phyloP scores from a whole-genome alignment of 73 alveolate species.

The Paraurostyla sp. region DNA sequence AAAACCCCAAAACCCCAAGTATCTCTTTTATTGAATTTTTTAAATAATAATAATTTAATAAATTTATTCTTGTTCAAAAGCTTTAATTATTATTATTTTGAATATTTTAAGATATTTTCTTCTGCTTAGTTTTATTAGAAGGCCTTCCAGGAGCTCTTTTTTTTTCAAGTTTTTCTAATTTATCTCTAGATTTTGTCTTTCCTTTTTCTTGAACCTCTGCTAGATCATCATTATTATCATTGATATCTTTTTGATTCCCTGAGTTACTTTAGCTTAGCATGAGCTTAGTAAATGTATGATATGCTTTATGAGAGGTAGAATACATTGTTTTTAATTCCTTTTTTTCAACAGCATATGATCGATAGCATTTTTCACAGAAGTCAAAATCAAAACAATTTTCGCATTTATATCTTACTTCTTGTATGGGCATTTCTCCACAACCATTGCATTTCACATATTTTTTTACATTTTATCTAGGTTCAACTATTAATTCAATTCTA shows the following conservation, averaged over 20 bases:
- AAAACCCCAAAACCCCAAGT: too few relatives aligned
- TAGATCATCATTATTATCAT: neutral
- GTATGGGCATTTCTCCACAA: constrained; percentile 64
- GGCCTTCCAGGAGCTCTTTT: neutral
- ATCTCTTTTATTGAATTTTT: too few relatives aligned
- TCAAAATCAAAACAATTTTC: constrained; percentile 68
- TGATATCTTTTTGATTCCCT: neutral
- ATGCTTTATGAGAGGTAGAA: constrained; percentile 67
- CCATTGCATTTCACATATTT: constrained; percentile 64
- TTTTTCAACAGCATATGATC: neutral
- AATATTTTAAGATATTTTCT: neutral
- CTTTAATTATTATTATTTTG: too few relatives aligned
- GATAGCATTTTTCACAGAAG: constrained; percentile 66
- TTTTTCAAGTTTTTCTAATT: neutral
- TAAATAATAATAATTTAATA: too few relatives aligned
- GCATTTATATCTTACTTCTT: constrained; percentile 61
- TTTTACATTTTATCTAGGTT: constrained; percentile 50
- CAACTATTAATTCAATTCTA: constrained; percentile 67
- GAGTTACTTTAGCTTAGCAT: neutral
- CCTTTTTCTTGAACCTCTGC: neutral
- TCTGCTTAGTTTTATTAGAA: neutral
- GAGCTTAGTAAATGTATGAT: constrained; percentile 65
- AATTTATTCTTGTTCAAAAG: too few relatives aligned
- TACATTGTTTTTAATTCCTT: constrained; percentile 44
- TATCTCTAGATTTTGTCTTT: neutral